phyloP scores from a whole-genome alignment of 2,329 filamentous ascomycete genomes.

The Lecanicillium sp. region DNA sequence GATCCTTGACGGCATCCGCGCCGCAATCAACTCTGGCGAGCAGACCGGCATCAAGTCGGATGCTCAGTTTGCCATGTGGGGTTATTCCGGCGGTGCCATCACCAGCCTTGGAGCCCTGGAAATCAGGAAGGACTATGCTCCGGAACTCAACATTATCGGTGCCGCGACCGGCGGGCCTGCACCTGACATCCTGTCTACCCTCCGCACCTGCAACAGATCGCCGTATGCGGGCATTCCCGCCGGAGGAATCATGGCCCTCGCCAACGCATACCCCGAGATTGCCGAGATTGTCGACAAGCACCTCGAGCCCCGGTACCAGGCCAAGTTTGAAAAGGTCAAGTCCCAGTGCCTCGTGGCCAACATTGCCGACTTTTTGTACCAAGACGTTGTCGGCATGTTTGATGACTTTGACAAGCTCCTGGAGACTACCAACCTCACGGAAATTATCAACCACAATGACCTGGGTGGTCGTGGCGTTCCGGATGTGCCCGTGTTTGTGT shows the following conservation, averaged over 20 bases:
- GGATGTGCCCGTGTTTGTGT: slow-evolving; percentile 38
- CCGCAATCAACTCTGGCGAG: slow-evolving; percentile 21
- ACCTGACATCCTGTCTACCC: slow-evolving; percentile 11
- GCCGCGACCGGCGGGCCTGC: slow-evolving; percentile 16
- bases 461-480: slow-evolving; percentile 30
- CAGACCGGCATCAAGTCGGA: slow-evolving; percentile 21
- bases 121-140: slow-evolving; percentile 17
- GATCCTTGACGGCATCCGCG: slow-evolving; percentile 36
- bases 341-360: slow-evolving; percentile 18
- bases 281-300: slow-evolving; percentile 6
- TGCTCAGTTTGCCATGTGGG: slow-evolving; percentile 36
- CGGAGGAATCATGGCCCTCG: slow-evolving; percentile 13
- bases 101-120: slow-evolving; percentile 15
- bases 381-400: slow-evolving; percentile 34
- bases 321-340: slow-evolving; percentile 21
- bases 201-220: slow-evolving; percentile 10
- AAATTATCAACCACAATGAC: slow-evolving; percentile 20
- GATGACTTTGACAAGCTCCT: slow-evolving; percentile 22
- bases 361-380: slow-evolving; percentile 18
- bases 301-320: slow-evolving; percentile 10
- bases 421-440: slow-evolving; percentile 14
- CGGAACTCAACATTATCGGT: slow-evolving; percentile 15
- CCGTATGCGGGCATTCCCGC: slow-evolving; percentile 13
- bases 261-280: slow-evolving; percentile 14
- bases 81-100: slow-evolving; percentile 18